Evolutionary conservation across 2,329 filamentous ascomycete genomes (phyloP).

Genomic region (Zasmidium citrigriseum): DNA sequence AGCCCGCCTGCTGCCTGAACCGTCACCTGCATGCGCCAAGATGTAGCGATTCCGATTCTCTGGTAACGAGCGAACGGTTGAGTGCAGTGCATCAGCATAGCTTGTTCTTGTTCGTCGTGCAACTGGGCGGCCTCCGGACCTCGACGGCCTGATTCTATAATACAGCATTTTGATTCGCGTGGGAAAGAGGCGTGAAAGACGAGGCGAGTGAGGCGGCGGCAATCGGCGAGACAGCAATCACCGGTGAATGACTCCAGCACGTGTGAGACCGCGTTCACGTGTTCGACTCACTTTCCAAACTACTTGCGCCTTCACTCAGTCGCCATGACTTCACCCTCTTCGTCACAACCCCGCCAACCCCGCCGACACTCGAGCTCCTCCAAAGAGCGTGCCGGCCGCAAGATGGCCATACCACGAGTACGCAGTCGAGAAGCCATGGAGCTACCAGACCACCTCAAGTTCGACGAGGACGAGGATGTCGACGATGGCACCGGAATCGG

Average conservation of each 20-base stretch:
- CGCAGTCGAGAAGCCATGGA: slow-evolving; percentile 12
- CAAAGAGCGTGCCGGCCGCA: slow-evolving; percentile 1
- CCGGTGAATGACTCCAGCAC: slow-evolving; percentile 4
- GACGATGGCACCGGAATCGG: slow-evolving; percentile 26
- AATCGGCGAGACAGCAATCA: background rate
- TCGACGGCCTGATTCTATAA: background rate
- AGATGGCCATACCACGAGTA: background rate
- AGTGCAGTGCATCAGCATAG: background rate
- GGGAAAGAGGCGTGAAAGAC: background rate
- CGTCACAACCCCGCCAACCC: background rate
- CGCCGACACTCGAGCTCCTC: background rate
- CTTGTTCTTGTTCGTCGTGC: background rate
- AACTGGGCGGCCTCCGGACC: background rate
- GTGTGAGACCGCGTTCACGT: slow-evolving; percentile 13
- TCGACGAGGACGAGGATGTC: slow-evolving; percentile 19
- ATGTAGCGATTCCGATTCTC: slow-evolving; percentile 1
- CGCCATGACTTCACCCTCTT: slow-evolving; percentile 8
- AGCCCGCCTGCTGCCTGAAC: background rate
- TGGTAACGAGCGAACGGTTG: slow-evolving; percentile 2
- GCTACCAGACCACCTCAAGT: slow-evolving; percentile 21
- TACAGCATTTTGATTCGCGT: too few species aligned
- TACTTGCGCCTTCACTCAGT: background rate
- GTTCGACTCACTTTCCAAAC: slow-evolving; percentile 1
- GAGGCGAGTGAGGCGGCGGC: too few species aligned
- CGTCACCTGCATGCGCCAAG: slow-evolving; percentile 1